Evolutionary conservation across 495 filamentous ascomycete species (phyloP), one percentile per base, ranked within the genome.

Genomic region (Neurospora sp.): DNA sequence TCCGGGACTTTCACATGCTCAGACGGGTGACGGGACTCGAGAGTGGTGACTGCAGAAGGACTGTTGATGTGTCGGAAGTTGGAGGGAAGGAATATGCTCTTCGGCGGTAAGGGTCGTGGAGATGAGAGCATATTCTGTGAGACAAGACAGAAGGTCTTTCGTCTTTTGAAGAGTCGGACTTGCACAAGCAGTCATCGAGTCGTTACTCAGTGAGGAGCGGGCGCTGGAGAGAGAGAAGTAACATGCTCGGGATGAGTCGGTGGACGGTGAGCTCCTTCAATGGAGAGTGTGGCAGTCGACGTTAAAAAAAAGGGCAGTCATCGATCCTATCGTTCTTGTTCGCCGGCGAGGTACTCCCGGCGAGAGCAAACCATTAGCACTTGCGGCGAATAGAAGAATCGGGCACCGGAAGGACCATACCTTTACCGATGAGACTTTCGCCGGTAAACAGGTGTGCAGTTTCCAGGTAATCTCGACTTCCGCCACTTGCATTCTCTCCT

Each of bases 21-120:
- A 10, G 18, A n/a, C 3, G 18, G 18, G 3, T 20, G 18, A 46
- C 18, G 18, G 4, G 3, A n/a, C 18, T 8, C 18, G 18, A 46
- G 18, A 10, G 42, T 1, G 18, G 18, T 46, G 8, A 3, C 42
- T 46, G 42, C 42, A 46, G 42, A 10, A 46, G 8, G 0, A 10
- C 0, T 0, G 8, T 2, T n/a, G 18, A 46, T 0, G 42, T 46
- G 18, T 46, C 8, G 0, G 8, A 1, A n/a, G 42, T 10, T 0
- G 3, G 5, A 10, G 18, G 42, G 18, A n/a, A 44, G 18, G 42
- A n/a, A 44, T 0, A n/a, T n/a, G 41, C 0, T 3, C 2, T 1
- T 44, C 7, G 6, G 5, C 7, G 18, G 41, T 4, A 44, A n/a
- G 42, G 9, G 42, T n/a, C 6, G 2, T n/a, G 3, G 7, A n/a